A percentile compares a stretch with the other conserved stretches of the same genome.
These are phyloP conservation scores for Phaseolus coccineus DNA, from an alignment of 331 rosid genomes.

Conservation along the genomic window DNA sequence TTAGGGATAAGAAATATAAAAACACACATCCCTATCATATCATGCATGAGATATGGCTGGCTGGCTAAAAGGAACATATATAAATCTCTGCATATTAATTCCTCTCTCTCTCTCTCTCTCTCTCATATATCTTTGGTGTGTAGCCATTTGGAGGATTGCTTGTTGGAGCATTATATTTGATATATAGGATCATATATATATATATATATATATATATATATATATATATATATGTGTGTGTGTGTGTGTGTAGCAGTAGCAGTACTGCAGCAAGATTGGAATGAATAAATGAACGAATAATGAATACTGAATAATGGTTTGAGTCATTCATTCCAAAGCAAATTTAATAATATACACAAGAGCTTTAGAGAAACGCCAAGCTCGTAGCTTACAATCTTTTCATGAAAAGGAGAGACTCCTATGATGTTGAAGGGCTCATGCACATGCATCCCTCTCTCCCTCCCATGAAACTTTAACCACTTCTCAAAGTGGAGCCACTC, in stretches of 20 bases:
- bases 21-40: slow-evolving; percentile 52
- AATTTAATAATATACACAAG: slow-evolving; percentile 39
- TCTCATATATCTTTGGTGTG: slow-evolving; percentile 53
- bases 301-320: too few relatives aligned
- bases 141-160: slow-evolving; percentile 60
- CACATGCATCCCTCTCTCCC: slow-evolving; percentile 81
- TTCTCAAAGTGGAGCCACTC: slow-evolving; percentile 58
- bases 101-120: slow-evolving; percentile 39
- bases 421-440: slow-evolving; percentile 63
- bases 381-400: slow-evolving; percentile 64
- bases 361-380: slow-evolving; percentile 58
- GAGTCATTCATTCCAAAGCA: slow-evolving; percentile 50
- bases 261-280: slow-evolving; percentile 48
- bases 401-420: slow-evolving; percentile 80
- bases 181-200: background rate
- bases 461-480: slow-evolving; percentile 56
- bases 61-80: slow-evolving; percentile 9
- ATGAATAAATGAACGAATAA: slow-evolving; percentile 10
- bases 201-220: background rate
- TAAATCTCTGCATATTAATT: background rate
- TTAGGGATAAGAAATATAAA: slow-evolving; percentile 50
- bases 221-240: background rate
- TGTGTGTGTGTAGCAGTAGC: too few relatives aligned
- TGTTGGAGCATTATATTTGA: slow-evolving; percentile 42
- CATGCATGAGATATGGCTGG: slow-evolving; percentile 56